A percentile compares a stretch with the other conserved stretches of the same genome.
phyloP scores from a whole-genome alignment of 257 asterid species.

The Penstemon davidsonii region DNA sequence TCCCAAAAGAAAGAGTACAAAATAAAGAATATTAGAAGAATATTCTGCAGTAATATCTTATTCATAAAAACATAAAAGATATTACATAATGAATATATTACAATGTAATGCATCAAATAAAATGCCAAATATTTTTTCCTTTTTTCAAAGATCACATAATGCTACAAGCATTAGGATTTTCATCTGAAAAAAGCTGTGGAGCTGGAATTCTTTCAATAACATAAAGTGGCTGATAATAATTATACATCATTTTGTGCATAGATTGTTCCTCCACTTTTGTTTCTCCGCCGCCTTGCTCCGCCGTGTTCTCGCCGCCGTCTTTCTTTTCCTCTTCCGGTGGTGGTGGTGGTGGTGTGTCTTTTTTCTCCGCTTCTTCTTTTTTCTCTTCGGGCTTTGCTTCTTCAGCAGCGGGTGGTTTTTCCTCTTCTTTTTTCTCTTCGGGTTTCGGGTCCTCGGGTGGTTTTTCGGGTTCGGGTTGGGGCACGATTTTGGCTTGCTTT shows the following conservation, averaged over 20 bases:
- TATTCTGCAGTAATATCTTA: slow-evolving; percentile 30
- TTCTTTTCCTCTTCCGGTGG: slow-evolving; percentile 30
- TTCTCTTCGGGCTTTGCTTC: slow-evolving; percentile 54
- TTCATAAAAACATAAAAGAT: slow-evolving; percentile 21
- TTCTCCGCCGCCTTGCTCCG: slow-evolving; percentile 26
- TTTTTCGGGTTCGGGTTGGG: slow-evolving; percentile 56
- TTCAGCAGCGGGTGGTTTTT: slow-evolving; percentile 19
- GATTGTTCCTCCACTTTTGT: slow-evolving; percentile 28
- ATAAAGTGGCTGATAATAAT: slow-evolving; percentile 57
- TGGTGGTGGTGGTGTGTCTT: not conserved
- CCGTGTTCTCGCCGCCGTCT: slow-evolving; percentile 26
- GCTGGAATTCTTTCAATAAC: slow-evolving; percentile 72
- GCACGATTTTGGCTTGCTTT: slow-evolving; percentile 79
- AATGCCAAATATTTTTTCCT: not conserved
- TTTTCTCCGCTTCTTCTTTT: slow-evolving; percentile 36
- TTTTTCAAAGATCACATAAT: slow-evolving; percentile 34
- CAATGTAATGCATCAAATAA: not conserved
- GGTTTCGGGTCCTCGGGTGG: slow-evolving; percentile 31
- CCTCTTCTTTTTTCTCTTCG: slow-evolving; percentile 39
- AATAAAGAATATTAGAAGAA: not conserved
- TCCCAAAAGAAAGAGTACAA: not conserved
- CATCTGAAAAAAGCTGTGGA: slow-evolving; percentile 86
- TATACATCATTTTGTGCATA: slow-evolving; percentile 47
- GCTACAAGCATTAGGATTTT: slow-evolving; percentile 88
- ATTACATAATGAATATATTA: slow-evolving; percentile 9